These are phyloP conservation scores for Kurtzmaniella cleridarum DNA, from an alignment of 805 yeast genomes.

Conservation along the genomic window DNA sequence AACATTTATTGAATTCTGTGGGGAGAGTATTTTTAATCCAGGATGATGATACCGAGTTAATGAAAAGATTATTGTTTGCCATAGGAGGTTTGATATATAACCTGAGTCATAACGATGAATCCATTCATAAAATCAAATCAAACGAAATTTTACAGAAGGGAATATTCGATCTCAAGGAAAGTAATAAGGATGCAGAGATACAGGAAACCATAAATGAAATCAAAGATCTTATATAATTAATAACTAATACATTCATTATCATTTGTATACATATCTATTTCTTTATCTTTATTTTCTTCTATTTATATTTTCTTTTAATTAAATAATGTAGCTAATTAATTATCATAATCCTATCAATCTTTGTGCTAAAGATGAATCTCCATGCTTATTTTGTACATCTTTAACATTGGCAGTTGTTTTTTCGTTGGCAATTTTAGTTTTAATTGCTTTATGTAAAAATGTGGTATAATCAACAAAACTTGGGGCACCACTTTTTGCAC, in stretches of 20 bases:
- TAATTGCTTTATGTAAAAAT: slow-evolving; percentile 60
- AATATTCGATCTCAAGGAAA: slow-evolving; percentile 3
- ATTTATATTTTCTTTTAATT: too few relatives aligned
- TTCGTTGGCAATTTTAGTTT: slow-evolving; percentile 46
- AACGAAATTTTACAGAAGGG: slow-evolving; percentile 7
- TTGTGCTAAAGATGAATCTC: slow-evolving; percentile 33
- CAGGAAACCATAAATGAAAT: slow-evolving; percentile 12
- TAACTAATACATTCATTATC: background rate
- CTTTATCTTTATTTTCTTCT: background rate
- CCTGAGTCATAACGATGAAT: slow-evolving; percentile 1
- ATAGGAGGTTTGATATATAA: slow-evolving; percentile 12
- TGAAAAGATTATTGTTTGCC: slow-evolving; percentile 22
- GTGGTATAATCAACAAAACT: slow-evolving; percentile 65
- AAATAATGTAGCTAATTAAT: too few relatives aligned
- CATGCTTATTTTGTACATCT: slow-evolving; percentile 15
- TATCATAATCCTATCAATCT: slow-evolving; percentile 30
- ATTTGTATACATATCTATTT: background rate
- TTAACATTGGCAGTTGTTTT: slow-evolving; percentile 24
- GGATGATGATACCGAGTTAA: slow-evolving; percentile 16
- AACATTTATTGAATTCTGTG: slow-evolving; percentile 15
- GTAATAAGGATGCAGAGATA: slow-evolving; percentile 7
- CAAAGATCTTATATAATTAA: too few relatives aligned
- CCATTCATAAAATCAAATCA: slow-evolving; percentile 1
- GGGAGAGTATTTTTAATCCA: slow-evolving; percentile 21
- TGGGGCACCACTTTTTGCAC: slow-evolving; percentile 37